Evolutionary conservation across 116 monocot species (phyloP), one percentile per base, ranked within the genome.

Genomic region (Posidonia oceanica): DNA sequence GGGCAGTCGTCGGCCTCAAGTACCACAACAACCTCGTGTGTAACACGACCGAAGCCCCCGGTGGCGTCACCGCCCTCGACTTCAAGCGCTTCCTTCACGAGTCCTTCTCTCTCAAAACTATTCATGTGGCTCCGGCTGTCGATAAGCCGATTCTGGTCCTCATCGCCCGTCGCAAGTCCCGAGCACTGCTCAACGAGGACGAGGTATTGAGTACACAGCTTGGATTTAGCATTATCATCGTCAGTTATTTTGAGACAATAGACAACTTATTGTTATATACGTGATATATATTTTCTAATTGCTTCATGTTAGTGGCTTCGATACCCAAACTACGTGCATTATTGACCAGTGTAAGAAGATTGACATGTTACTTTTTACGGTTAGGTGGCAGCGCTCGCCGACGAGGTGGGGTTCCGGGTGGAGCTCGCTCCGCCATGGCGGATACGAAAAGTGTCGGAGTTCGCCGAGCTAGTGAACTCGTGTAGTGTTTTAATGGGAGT

Each of bases 401-500:
- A 72, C 36, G 52, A 72, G 59, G 54, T 68, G 38, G 87, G 87
- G 36, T 87, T 87, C 74, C 23, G 42, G 18, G 87, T 84, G 64
- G 77, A 65, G 72, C 22, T 84, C 40, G 77, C 76, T 37, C 53
- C 51, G 59, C 76, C 73, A 57, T 52, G 36, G 58, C 16, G 17
- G 58, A 77, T 72, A 77, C 36, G 61, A 36, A 29, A 69, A 4
- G 55, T 81, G 77, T 68, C 60, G 52, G 74, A 54, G 29, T 65
- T 80, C 57, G 66, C 79, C 14, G 59, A 71, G 68, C 6, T 75
- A 44, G 79, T 88, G 66, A 72, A 82, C 67, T 41, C 52, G 36
- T 80, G 80, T 62, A 68, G 58, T 20, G 84, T 82, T 13, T 57
- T 88, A 38, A 67, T 79, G 70, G 88, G 88, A 3, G 90, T 87